phyloP scores from a whole-genome alignment of 2,329 filamentous ascomycete genomes.

The Aureobasidium sp. region DNA sequence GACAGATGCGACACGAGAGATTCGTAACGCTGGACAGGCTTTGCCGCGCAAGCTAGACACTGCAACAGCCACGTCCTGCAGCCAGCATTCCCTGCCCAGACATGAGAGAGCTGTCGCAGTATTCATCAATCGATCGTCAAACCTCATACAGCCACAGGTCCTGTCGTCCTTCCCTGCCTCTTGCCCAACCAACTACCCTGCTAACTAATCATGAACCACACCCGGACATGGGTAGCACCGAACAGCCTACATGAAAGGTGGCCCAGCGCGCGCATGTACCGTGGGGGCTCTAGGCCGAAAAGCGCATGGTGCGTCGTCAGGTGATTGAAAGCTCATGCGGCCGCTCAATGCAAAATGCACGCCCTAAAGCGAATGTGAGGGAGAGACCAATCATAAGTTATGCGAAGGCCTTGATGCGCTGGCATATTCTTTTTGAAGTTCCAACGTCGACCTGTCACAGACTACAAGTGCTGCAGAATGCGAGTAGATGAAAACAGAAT shows the following conservation, averaged over 20 bases:
- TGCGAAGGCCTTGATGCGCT: constrained; percentile 7
- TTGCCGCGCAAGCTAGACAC: constrained; percentile 3
- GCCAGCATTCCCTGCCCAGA: not conserved
- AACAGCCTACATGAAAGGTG: not conserved
- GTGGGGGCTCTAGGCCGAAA: constrained; percentile 1
- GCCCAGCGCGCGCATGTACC: constrained; percentile 4
- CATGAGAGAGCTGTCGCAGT: not conserved
- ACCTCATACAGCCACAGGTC: not conserved
- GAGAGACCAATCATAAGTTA: constrained; percentile 9
- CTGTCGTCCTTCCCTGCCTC: constrained; percentile 2
- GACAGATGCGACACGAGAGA: not conserved
- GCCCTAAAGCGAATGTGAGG: not conserved
- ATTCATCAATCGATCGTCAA: not conserved
- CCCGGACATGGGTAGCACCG: constrained; percentile 9
- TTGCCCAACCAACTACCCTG: not conserved
- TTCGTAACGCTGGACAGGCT: not conserved
- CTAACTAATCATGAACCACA: constrained; percentile 5
- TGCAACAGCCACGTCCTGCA: not conserved
- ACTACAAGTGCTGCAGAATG: constrained; percentile 3
- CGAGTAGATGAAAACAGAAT: not conserved
- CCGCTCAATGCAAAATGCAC: not conserved
- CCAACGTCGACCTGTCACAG: constrained; percentile 7
- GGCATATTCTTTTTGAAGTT: constrained; percentile 3
- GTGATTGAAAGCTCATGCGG: constrained; percentile 11
- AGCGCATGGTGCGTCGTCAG: constrained; percentile 9